A percentile compares a stretch with the other conserved stretches of the same genome.
These are phyloP conservation scores for Suillus fuscotomentosus DNA, from an alignment of 768 basidiomycete genomes.

Conservation along the genomic window DNA sequence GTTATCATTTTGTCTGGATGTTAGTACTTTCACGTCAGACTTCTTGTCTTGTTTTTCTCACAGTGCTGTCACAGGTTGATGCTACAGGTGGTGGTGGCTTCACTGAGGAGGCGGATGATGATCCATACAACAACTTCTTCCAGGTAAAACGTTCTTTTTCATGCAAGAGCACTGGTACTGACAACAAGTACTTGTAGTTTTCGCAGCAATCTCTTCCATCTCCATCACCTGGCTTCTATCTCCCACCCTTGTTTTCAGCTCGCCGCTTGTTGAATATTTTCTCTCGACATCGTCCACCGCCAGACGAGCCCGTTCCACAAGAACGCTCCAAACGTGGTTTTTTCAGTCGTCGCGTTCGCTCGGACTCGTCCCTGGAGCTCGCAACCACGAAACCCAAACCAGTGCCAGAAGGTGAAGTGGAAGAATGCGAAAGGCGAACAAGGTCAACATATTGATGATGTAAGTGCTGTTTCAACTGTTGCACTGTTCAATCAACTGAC, in stretches of 20 bases:
- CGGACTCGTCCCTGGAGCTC: no score
- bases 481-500: no score
- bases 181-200: background rate
- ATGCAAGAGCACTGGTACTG: background rate
- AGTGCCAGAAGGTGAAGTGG: no score
- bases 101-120: background rate
- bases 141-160: background rate
- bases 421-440: background rate
- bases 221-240: no score
- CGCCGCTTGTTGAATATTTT: background rate
- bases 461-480: background rate
- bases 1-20: background rate
- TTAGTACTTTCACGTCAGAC: background rate
- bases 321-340: background rate
- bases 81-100: background rate
- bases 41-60: background rate
- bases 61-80: background rate
- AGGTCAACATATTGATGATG: background rate
- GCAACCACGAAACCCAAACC: accelerated
- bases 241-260: background rate
- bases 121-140: background rate
- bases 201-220: background rate
- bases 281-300: background rate
- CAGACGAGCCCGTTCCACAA: no score
- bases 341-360: no score